Evolutionary conservation across 1,284 basidiomycete genomes (phyloP).

Genomic region (Sphaerobolus stellatus): DNA sequence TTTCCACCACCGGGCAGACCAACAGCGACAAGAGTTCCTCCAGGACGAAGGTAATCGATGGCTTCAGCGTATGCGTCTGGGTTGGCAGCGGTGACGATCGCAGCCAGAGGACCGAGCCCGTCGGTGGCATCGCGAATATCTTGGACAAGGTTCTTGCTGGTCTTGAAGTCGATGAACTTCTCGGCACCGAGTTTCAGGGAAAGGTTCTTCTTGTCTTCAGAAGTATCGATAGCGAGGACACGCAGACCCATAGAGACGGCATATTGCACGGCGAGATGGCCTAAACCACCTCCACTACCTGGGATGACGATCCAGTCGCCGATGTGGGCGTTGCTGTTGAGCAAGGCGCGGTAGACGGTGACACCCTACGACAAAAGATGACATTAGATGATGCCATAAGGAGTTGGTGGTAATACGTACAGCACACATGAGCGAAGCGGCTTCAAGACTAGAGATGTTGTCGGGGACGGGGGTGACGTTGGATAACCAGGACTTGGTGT

Average conservation of each 20-base stretch:
- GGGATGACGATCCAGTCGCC: slow-evolving; percentile 83
- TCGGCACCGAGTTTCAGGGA: slow-evolving; percentile 72
- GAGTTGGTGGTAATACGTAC: slow-evolving; percentile 38
- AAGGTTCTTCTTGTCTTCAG: slow-evolving; percentile 73
- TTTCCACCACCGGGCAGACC: slow-evolving; percentile 63
- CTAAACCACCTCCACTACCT: slow-evolving; percentile 75
- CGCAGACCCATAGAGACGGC: slow-evolving; percentile 73
- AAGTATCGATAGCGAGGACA: slow-evolving; percentile 80
- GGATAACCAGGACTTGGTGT: slow-evolving; percentile 57
- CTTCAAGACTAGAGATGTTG: slow-evolving; percentile 59
- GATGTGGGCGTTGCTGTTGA: slow-evolving; percentile 65
- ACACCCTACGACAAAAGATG: slow-evolving; percentile 48
- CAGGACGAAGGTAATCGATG: slow-evolving; percentile 62
- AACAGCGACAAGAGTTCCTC: slow-evolving; percentile 71
- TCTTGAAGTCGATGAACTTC: slow-evolving; percentile 78
- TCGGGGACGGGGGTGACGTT: slow-evolving; percentile 79
- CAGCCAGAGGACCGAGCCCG: slow-evolving; percentile 74
- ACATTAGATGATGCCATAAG: background rate
- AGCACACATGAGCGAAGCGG: slow-evolving; percentile 83
- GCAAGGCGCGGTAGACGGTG: slow-evolving; percentile 84
- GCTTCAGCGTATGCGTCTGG: slow-evolving; percentile 67
- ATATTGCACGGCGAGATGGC: slow-evolving; percentile 77
- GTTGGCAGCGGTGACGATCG: slow-evolving; percentile 64
- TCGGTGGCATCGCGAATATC: slow-evolving; percentile 66
- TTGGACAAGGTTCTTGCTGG: slow-evolving; percentile 56